Evolutionary conservation across 495 filamentous ascomycete species (phyloP).

Genomic region (Cladorrhinum samala): DNA sequence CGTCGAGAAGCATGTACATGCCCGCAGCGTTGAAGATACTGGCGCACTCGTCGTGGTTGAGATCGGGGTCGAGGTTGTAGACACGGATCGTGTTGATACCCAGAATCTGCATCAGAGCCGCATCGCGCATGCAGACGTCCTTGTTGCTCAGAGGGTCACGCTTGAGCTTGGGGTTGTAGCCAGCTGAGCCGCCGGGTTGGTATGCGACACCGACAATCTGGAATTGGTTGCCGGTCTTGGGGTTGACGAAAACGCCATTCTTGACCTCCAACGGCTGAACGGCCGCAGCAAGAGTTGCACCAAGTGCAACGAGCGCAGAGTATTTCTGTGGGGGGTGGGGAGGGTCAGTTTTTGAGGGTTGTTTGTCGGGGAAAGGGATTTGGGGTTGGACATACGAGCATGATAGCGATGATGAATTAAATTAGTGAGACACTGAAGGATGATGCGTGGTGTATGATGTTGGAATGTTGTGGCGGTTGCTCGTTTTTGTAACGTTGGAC

Average conservation of each 20-base stretch:
- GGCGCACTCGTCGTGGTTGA: slow-evolving; percentile 84
- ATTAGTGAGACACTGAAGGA: neutral
- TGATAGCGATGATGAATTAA: neutral
- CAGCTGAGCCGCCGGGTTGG: slow-evolving; percentile 84
- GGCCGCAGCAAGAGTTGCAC: slow-evolving; percentile 53
- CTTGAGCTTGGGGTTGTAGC: slow-evolving; percentile 55
- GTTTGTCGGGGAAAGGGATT: neutral
- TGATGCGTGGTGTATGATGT: no score
- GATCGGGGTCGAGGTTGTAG: slow-evolving; percentile 79
- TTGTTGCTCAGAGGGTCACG: slow-evolving; percentile 72
- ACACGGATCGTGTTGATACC: slow-evolving; percentile 85
- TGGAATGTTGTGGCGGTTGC: slow-evolving; percentile 1
- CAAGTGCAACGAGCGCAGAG: slow-evolving; percentile 38
- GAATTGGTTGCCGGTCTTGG: slow-evolving; percentile 69
- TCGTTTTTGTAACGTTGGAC: neutral
- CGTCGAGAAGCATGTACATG: slow-evolving; percentile 66
- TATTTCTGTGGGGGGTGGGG: slow-evolving; percentile 22
- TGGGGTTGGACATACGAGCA: slow-evolving; percentile 7
- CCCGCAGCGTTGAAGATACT: slow-evolving; percentile 78
- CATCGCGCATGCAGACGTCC: slow-evolving; percentile 77
- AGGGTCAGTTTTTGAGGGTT: neutral
- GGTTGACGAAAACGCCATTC: slow-evolving; percentile 79
- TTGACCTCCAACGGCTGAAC: slow-evolving; percentile 67
- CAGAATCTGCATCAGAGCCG: slow-evolving; percentile 82
- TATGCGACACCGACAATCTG: slow-evolving; percentile 91